Conservation (phyloP, 2,329 filamentous ascomycete genomes). For the Nemania sp. region DNA sequence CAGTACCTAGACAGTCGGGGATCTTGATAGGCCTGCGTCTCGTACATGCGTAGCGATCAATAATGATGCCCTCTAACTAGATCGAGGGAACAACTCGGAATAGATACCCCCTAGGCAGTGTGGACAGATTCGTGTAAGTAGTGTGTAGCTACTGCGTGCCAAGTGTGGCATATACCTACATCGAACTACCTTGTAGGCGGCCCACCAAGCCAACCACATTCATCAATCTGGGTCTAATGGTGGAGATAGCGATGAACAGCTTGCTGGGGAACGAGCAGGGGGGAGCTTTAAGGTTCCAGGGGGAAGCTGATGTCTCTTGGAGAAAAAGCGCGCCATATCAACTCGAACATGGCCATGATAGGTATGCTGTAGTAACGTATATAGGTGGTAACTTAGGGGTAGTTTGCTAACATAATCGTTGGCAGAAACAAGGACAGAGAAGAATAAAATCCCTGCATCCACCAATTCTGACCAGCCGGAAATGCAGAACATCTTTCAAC, state of each 20-base stretch:
- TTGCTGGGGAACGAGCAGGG: neutral
- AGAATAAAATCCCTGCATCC: neutral
- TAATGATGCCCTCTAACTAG: neutral
- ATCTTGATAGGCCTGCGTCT: conserved; percentile 4
- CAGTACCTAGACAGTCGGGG: neutral
- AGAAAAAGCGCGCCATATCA: neutral
- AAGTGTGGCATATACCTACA: no score
- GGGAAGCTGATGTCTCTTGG: neutral
- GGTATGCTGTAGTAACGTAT: neutral
- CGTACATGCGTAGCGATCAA: neutral
- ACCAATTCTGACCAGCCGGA: neutral
- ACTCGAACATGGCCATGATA: neutral
- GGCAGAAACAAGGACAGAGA: neutral
- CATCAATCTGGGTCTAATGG: conserved; percentile 26
- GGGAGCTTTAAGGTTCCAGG: conserved; percentile 2
- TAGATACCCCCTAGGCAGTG: neutral
- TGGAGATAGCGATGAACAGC: neutral
- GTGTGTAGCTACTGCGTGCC: no score
- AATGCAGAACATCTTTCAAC: conserved; percentile 24
- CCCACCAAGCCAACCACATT: conserved; percentile 21
- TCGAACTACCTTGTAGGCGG: conserved; percentile 3
- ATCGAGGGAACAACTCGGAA: neutral
- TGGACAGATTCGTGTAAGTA: neutral
- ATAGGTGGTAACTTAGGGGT: neutral
- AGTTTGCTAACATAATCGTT: neutral